Conservation (phyloP, 495 filamentous ascomycete species). For the Penicillium goetzii region DNA sequence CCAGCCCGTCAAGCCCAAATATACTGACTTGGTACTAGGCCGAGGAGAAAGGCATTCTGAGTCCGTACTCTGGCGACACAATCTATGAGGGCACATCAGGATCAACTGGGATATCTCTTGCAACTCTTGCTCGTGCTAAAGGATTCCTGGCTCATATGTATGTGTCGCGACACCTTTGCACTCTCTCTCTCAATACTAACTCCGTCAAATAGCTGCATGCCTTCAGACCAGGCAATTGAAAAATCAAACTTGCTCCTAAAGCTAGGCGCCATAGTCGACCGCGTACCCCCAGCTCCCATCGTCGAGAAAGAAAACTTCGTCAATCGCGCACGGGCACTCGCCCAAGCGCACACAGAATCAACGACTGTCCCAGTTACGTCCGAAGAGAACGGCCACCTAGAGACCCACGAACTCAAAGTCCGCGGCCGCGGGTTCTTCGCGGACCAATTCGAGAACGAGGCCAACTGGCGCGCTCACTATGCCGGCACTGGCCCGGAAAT, state of each 20-base stretch:
- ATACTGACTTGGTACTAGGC: slow-evolving; percentile 50
- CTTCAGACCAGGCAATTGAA: slow-evolving; percentile 84
- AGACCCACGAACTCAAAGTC: slow-evolving; percentile 22
- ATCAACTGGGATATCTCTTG: slow-evolving; percentile 91
- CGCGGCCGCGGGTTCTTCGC: slow-evolving; percentile 80
- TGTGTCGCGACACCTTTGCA: slow-evolving; percentile 15
- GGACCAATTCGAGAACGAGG: slow-evolving; percentile 90
- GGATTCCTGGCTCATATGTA: slow-evolving; percentile 93
- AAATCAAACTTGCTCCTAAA: slow-evolving; percentile 88
- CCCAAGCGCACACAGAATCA: slow-evolving; percentile 67
- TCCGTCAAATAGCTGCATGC: slow-evolving; percentile 72
- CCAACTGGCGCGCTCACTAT: slow-evolving; percentile 86
- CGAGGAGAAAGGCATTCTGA: slow-evolving; percentile 75
- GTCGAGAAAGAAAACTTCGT: slow-evolving; percentile 91
- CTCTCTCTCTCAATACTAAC: slow-evolving; percentile 11
- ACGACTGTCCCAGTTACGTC: slow-evolving; percentile 32
- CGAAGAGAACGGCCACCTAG: slow-evolving; percentile 16
- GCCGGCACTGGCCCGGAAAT: slow-evolving; percentile 89
- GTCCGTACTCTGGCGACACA: slow-evolving; percentile 81
- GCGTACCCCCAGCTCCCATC: slow-evolving; percentile 89
- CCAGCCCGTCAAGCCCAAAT: not conserved
- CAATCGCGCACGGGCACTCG: slow-evolving; percentile 82
- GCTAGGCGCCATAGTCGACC: slow-evolving; percentile 87
- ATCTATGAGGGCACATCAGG: slow-evolving; percentile 98
- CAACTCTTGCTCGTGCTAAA: slow-evolving; percentile 80